Evolutionary conservation across 1,284 basidiomycete species (phyloP), one percentile per base, ranked within the genome.

Genomic region (Leccinum pachyderme): DNA sequence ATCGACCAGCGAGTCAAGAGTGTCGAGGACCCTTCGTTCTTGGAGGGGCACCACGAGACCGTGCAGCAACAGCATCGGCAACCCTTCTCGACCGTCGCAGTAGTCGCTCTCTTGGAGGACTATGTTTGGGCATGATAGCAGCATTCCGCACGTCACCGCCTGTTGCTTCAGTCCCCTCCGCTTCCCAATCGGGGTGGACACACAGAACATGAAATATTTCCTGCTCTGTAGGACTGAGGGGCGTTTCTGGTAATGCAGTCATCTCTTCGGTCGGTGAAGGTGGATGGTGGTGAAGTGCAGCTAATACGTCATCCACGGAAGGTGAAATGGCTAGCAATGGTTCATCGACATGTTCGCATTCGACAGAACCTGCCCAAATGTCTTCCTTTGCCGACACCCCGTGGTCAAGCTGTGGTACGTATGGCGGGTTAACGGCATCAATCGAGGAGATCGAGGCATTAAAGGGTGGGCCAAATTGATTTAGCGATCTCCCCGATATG

Each of bases 81-180:
- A 87, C 85, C 52, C 86, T 75, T 72, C 82, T 86, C 55, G 86
- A 89, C 57, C 87, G 77, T 27, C 87, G 77, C 53, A 88, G 65
- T 1, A 75, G 59, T 37, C 48, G 56, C 47, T 69, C 62, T 44
- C 44, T 53, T 15, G 52, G 37, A n/a, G 37, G 1, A 41, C 35
- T 28, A 7, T 32, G 47, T 44, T 52, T 48, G 13, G 37, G n/a
- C 18, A 29, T 22, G n/a, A 22, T 28, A 41, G 47, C 56, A 25
- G 15, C 54, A 50, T 48, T 59, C 11, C 51, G 51, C 9, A 45
- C 58, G 27, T 41, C 44, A 15, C 43, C 47, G 13, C 43, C 49
- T 2, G 45, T 45, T 39, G 45, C 28, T 35, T 43, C 57, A 32
- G 24, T 51, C 59, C 65, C 71, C 22, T 79, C 77, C 58, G 67